Evolutionary conservation across 2,329 filamentous ascomycete species (phyloP).

Genomic region (Ophiostoma ulmi): DNA sequence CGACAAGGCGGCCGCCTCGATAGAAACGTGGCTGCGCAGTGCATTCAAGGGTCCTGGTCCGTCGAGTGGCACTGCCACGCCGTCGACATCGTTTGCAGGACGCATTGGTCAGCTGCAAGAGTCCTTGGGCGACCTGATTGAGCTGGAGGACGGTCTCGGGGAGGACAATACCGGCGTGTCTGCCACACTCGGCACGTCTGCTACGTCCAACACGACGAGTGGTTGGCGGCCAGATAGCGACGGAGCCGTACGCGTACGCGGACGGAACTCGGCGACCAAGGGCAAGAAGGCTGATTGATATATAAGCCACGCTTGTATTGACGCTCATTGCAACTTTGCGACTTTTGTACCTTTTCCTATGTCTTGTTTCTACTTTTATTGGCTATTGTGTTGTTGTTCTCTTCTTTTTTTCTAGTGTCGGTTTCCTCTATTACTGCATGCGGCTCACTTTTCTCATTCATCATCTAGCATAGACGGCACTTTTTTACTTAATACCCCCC

Average conservation of each 20-base stretch:
- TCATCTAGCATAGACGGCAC: slow-evolving; percentile 27
- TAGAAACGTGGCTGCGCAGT: slow-evolving; percentile 86
- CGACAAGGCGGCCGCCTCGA: slow-evolving; percentile 77
- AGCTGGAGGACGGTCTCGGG: slow-evolving; percentile 59
- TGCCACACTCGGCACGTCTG: slow-evolving; percentile 22
- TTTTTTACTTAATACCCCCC: slow-evolving; percentile 27
- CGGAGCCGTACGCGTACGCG: slow-evolving; percentile 38
- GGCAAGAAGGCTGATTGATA: slow-evolving; percentile 45
- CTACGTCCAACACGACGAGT: slow-evolving; percentile 31
- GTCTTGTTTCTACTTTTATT: slow-evolving; percentile 4
- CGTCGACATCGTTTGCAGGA: slow-evolving; percentile 24
- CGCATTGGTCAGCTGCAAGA: slow-evolving; percentile 31
- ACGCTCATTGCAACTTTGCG: background rate
- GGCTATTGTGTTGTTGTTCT: slow-evolving; percentile 3
- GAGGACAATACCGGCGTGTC: slow-evolving; percentile 42
- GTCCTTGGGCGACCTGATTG: slow-evolving; percentile 61
- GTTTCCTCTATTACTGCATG: background rate
- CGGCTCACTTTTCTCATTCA: slow-evolving; percentile 6
- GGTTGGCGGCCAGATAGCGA: slow-evolving; percentile 38
- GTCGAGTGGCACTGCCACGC: slow-evolving; percentile 17
- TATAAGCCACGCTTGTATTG: too few relatives aligned
- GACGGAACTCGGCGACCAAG: slow-evolving; percentile 36
- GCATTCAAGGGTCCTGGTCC: slow-evolving; percentile 49
- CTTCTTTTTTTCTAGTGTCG: background rate
- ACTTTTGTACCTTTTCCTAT: background rate